These are phyloP conservation scores for Eustoma russellianum DNA, from an alignment of 257 asterid genomes.

Conservation along the genomic window DNA sequence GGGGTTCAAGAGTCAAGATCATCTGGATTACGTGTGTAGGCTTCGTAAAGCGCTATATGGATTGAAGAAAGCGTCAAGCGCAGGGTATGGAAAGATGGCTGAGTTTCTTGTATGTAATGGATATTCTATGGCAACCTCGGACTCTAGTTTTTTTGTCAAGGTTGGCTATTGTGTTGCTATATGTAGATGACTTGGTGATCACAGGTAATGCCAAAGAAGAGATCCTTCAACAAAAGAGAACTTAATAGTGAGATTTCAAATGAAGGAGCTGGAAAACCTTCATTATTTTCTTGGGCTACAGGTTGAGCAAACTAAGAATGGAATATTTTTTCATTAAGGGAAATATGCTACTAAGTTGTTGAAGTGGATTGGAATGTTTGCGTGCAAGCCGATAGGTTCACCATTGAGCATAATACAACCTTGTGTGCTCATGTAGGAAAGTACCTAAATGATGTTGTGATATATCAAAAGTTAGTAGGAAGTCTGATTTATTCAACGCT, in stretches of 20 bases:
- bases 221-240: neutral
- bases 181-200: neutral
- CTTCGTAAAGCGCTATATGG: neutral
- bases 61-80: neutral
- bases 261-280: too few relatives aligned
- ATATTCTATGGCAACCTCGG: too few relatives aligned
- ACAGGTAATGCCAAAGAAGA: constrained; percentile 1
- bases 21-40: constrained; percentile 5
- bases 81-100: too few relatives aligned
- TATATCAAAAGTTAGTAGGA: neutral
- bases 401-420: neutral
- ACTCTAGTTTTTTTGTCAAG: too few relatives aligned
- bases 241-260: neutral
- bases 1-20: constrained; percentile 1
- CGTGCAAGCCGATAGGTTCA: neutral
- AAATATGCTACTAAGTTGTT: too few relatives aligned
- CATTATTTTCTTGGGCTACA: too few relatives aligned
- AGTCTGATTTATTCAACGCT: neutral
- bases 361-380: too few relatives aligned
- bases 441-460: neutral
- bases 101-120: too few relatives aligned
- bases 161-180: too few relatives aligned
- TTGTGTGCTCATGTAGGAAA: neutral
- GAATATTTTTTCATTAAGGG: too few relatives aligned
- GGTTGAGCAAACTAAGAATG: too few relatives aligned